Percentiles rank a stretch among this genome's conserved stretches.
These are phyloP conservation scores for Botryosphaeria dothidea DNA, from an alignment of 2,329 filamentous ascomycete species.

Conservation along the genomic window DNA sequence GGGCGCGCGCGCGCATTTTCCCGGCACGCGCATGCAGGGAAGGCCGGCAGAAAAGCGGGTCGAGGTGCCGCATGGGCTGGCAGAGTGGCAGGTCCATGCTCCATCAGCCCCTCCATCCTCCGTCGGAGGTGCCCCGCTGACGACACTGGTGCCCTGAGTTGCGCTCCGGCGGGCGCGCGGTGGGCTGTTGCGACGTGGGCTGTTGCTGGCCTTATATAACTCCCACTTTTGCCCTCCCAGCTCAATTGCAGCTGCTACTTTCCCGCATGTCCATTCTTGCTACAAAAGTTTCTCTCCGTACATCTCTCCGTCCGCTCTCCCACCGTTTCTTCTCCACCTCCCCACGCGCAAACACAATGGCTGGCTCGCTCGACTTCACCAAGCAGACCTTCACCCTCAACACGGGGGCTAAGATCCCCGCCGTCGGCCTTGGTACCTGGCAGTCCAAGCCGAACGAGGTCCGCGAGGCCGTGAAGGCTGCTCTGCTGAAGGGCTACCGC, in stretches of 20 bases:
- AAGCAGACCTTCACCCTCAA: slow-evolving; percentile 56
- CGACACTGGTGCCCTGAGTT: background rate
- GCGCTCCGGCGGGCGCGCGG: background rate
- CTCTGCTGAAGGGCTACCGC: slow-evolving; percentile 68
- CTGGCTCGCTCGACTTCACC: slow-evolving; percentile 32
- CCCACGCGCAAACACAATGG: slow-evolving; percentile 22
- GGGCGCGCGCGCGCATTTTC: background rate
- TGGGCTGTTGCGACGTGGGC: background rate
- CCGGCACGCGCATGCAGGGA: background rate
- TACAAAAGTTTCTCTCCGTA: slow-evolving; percentile 29
- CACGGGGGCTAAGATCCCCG: slow-evolving; percentile 75
- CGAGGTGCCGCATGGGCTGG: background rate
- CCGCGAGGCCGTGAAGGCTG: slow-evolving; percentile 68
- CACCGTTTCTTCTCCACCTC: background rate
- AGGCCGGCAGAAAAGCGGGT: background rate
- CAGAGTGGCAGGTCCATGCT: slow-evolving; percentile 5
- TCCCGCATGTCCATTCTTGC: slow-evolving; percentile 19
- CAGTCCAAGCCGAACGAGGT: slow-evolving; percentile 71
- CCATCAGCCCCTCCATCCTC: background rate
- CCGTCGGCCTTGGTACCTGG: slow-evolving; percentile 77
- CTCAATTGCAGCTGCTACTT: background rate
- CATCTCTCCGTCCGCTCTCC: slow-evolving; percentile 23
- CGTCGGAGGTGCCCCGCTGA: background rate
- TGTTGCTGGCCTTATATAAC: background rate
- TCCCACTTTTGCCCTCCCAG: slow-evolving; percentile 2